These are phyloP conservation scores for Cladophialophora carrionii DNA, from an alignment of 2,329 filamentous ascomycete species.

Conservation along the genomic window DNA sequence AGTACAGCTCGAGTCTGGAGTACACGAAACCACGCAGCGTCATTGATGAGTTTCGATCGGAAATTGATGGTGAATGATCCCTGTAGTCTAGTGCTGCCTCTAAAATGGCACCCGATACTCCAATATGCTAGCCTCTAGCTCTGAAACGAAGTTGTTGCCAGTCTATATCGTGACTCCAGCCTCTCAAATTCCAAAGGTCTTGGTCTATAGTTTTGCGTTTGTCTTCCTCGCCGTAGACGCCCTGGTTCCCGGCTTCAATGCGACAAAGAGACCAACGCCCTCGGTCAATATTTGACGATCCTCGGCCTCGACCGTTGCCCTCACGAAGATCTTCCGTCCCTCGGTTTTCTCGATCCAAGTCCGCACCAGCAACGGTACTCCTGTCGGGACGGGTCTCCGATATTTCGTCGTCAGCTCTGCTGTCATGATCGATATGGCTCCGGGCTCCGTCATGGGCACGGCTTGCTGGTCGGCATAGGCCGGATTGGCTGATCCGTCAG, in stretches of 20 bases:
- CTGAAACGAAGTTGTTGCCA: not conserved
- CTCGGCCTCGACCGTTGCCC: conserved; percentile 6
- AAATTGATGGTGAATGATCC: not conserved
- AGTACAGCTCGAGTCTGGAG: conserved; percentile 10
- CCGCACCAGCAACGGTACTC: conserved; percentile 8
- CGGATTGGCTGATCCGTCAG: not conserved
- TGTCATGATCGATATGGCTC: conserved; percentile 4
- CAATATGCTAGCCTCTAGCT: not conserved
- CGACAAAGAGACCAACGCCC: not conserved
- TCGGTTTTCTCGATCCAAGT: conserved; percentile 13
- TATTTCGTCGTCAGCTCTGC: conserved; percentile 14
- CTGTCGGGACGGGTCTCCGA: conserved; percentile 11
- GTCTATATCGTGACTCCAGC: not conserved
- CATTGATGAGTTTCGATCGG: conserved; percentile 36
- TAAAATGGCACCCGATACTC: not conserved
- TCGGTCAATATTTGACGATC: conserved; percentile 4
- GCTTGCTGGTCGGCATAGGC: not conserved
- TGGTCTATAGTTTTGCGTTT: not conserved
- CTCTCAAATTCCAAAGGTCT: not conserved
- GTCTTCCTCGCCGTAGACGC: not conserved
- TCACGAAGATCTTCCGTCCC: conserved; percentile 13
- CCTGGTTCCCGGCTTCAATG: conserved; percentile 1
- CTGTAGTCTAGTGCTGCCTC: not conserved
- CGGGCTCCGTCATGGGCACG: conserved; percentile 12
- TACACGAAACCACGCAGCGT: conserved; percentile 39